Percentiles rank a stretch among this genome's conserved stretches.
Conservation (phyloP, 306 rosid species). For the Citrullus colocynthis region DNA sequence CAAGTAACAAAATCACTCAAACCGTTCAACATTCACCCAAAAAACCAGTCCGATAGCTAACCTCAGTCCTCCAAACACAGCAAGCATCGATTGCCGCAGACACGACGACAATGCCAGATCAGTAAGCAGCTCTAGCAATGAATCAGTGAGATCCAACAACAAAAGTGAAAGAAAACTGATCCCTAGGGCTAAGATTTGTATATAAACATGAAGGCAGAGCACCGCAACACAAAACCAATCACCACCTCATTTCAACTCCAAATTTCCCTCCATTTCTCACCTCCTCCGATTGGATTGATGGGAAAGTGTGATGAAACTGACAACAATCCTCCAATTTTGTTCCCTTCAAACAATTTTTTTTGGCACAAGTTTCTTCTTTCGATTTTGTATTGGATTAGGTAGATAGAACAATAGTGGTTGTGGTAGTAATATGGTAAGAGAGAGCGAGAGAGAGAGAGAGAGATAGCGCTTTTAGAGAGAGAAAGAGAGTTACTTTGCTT, state of each 20-base stretch:
- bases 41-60: slow-evolving; percentile 3
- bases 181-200: slow-evolving; percentile 1
- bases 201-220: background rate
- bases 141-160: slow-evolving; percentile 8
- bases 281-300: slow-evolving; percentile 5
- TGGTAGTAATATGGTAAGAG: slow-evolving; percentile 16
- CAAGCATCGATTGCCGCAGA: background rate
- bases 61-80: slow-evolving; percentile 12
- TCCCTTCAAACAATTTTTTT: background rate
- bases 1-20: slow-evolving; percentile 7
- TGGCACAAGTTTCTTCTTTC: background rate
- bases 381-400: slow-evolving; percentile 43
- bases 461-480: slow-evolving; percentile 14
- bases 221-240: slow-evolving; percentile 2
- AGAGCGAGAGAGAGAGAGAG: slow-evolving; percentile 10
- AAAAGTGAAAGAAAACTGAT: background rate
- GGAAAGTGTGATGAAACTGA: background rate
- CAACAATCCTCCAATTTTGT: background rate
- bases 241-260: background rate
- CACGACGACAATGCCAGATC: background rate
- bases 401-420: slow-evolving; percentile 36
- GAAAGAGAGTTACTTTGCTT: slow-evolving; percentile 32
- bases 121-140: background rate
- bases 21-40: slow-evolving; percentile 18
- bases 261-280: background rate